Base-by-base conservation (phyloP, 2,329 filamentous ascomycete genomes). In the Alternaria brassicae region DNA sequence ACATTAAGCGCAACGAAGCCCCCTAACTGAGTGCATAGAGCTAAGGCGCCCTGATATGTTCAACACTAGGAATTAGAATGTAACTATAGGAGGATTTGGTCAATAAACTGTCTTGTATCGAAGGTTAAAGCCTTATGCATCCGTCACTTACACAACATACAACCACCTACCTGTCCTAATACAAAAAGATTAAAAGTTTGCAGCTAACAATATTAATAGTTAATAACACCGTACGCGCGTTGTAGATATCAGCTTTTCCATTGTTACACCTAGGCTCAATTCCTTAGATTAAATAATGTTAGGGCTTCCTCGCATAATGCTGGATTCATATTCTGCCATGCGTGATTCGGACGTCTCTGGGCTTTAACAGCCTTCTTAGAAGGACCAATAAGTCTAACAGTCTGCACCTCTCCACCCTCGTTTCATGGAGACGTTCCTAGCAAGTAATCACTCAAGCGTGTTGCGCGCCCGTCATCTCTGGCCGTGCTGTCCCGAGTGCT, bases 361-460 rank as follows among this genome's bases (percentile, higher is more conserved):
- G 4, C 37, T 40, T 37, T 17, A 41, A 32, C 23, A 19, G 25
- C 39, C 36, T 52, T 41, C 39, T 42, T 36, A 34, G 49, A 37
- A 52, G 49, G 15, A 52, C 32, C 21, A 6, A 52, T 41, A 52
- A 23, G 36, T 41, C 32, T 23, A 52, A 15, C n/a, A 32, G 15
- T 34, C 49, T 37, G 42, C 21, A 3, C 23, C 34, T 52, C 49
- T 52, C 25, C 32, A 41, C 41, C 49, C 39, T 52, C 49, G 23
- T 3, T 15, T 52, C 36, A 32, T 23, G 49, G 17, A 52, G 49
- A 42, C 32, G 23, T 37, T 52, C 6, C 37, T 52, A 15, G 49
- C 49, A 42, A 52, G 49, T 52, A 41, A 42, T 42, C 10, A 30
- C 23, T 52, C 37, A 52, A 52, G 37, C 32, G 23, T 52, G 39